Evolutionary conservation across 805 yeast species (phyloP).

Genomic region (Pichia nanzhaoensis): DNA sequence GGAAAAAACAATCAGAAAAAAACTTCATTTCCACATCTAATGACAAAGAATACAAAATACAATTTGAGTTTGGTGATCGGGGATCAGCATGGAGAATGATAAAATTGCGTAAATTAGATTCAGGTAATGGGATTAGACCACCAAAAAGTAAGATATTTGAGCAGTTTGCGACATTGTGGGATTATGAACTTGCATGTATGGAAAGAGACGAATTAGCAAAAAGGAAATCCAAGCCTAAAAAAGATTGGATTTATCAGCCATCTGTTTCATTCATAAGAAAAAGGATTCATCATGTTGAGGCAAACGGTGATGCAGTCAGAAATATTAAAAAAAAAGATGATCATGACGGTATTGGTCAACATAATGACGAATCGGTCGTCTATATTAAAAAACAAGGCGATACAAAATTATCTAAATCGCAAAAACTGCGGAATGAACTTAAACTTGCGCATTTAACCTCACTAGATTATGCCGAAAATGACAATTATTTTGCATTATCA

Average conservation of each 20-base stretch:
- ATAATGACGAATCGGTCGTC: slow-evolving; percentile 20
- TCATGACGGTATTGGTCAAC: slow-evolving; percentile 28
- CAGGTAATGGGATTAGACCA: background rate
- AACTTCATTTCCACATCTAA: too few species aligned
- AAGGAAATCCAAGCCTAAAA: slow-evolving; percentile 14
- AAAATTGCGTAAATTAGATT: slow-evolving; percentile 24
- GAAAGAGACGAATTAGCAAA: slow-evolving; percentile 27
- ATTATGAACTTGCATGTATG: slow-evolving; percentile 28
- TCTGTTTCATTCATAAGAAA: slow-evolving; percentile 19
- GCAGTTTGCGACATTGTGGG: slow-evolving; percentile 15
- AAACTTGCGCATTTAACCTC: slow-evolving; percentile 18
- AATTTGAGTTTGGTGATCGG: slow-evolving; percentile 32
- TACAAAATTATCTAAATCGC: slow-evolving; percentile 3
- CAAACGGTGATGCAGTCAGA: slow-evolving; percentile 5
- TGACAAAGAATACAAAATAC: background rate
- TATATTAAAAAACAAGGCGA: background rate
- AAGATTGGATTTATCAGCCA: slow-evolving; percentile 23
- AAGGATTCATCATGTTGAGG: slow-evolving; percentile 12
- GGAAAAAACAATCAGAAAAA: background rate
- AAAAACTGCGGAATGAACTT: slow-evolving; percentile 6
- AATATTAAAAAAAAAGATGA: slow-evolving; percentile 11
- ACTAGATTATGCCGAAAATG: slow-evolving; percentile 1
- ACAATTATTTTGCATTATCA: background rate
- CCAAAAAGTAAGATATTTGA: slow-evolving; percentile 2
- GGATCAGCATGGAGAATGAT: slow-evolving; percentile 36